Percentiles rank a stretch among this genome's conserved stretches.
These are phyloP conservation scores for Cytidiella melzeri DNA, from an alignment of 768 basidiomycete genomes.

Conservation along the genomic window DNA sequence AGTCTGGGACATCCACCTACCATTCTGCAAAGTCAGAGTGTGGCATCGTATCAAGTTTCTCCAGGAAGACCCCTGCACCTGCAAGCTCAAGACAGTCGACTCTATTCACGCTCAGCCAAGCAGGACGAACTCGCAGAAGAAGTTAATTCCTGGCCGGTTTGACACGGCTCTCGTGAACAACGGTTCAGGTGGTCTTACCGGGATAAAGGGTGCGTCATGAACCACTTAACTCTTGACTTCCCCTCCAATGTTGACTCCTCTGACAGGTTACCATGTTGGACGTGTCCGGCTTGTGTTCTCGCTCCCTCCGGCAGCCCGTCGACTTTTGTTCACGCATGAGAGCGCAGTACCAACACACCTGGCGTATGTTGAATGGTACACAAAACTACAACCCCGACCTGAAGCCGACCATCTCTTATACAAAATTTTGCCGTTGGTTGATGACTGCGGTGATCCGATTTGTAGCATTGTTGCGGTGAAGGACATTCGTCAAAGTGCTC, in stretches of 20 bases:
- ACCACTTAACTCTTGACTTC: background rate
- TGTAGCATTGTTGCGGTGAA: too few relatives aligned
- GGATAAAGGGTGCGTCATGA: background rate
- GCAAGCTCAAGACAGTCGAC: background rate
- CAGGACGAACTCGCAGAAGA: background rate
- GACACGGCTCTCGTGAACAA: background rate
- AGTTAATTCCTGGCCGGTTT: background rate
- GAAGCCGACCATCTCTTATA: too few relatives aligned
- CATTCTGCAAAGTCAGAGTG: background rate
- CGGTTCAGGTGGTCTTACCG: background rate
- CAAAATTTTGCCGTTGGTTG: too few relatives aligned
- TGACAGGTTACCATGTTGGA: conserved; percentile 25
- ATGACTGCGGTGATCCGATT: too few relatives aligned
- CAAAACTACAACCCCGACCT: too few relatives aligned
- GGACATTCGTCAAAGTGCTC: too few relatives aligned
- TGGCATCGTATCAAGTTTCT: background rate
- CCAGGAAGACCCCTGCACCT: background rate
- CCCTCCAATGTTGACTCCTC: background rate
- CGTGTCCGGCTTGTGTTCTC: conserved; percentile 24
- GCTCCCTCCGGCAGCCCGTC: conserved; percentile 8
- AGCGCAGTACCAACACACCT: conserved; percentile 13
- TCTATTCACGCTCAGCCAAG: background rate
- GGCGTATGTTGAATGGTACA: conserved; percentile 29
- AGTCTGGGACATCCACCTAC: background rate
- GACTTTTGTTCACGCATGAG: conserved; percentile 2